phyloP scores from a whole-genome alignment of 176 grass and related monocot species.

The Oryza coarctata region DNA sequence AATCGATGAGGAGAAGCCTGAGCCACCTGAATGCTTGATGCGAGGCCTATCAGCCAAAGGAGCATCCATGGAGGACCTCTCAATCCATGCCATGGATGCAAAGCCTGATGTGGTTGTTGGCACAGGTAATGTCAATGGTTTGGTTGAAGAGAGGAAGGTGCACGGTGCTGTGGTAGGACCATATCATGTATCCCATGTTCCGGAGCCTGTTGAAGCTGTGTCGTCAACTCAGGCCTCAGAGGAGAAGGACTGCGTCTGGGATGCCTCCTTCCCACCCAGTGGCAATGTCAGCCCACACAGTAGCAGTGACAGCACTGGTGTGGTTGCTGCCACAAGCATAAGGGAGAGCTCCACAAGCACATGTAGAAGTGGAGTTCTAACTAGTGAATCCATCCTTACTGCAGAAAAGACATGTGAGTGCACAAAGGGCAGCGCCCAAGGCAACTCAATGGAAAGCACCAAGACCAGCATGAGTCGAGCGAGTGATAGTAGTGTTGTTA shows the following conservation, averaged over 20 bases:
- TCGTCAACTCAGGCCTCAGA: constrained; percentile 46
- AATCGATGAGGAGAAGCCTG: constrained; percentile 60
- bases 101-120: constrained; percentile 39
- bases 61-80: constrained; percentile 65
- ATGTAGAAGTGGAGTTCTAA: constrained; percentile 52
- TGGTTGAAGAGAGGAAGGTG: constrained; percentile 42
- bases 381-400: constrained; percentile 40
- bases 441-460: constrained; percentile 60
- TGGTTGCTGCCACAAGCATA: constrained; percentile 46
- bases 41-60: constrained; percentile 51
- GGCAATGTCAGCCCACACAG: constrained; percentile 85
- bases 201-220: constrained; percentile 5
- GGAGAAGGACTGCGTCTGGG: constrained; percentile 74
- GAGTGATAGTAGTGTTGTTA: constrained; percentile 73
- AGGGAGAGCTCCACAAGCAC: constrained; percentile 50
- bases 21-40: constrained; percentile 43
- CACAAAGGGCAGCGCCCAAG: constrained; percentile 47
- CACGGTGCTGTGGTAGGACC: constrained; percentile 26
- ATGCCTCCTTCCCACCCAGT: constrained; percentile 71
- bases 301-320: constrained; percentile 65
- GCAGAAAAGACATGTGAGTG: constrained; percentile 37
- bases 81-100: constrained; percentile 32
- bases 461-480: constrained; percentile 78
- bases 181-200: no score
- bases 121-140: constrained; percentile 21